These are phyloP conservation scores for Ceriops zippeliana DNA, from an alignment of 345 rosid species.

Conservation along the genomic window DNA sequence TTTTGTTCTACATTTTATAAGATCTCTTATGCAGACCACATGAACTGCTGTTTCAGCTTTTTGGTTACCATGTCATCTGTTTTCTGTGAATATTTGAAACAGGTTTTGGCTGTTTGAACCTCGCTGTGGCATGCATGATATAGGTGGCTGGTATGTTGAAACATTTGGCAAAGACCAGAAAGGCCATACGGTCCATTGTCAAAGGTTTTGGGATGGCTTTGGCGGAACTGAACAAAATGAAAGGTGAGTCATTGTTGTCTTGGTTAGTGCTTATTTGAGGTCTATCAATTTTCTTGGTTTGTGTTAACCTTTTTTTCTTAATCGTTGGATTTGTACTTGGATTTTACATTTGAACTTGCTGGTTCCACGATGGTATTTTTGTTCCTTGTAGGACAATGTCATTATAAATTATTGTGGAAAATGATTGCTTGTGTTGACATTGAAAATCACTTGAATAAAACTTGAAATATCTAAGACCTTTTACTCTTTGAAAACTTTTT, in stretches of 20 bases:
- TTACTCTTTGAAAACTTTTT: too few relatives aligned
- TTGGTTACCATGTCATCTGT: not conserved
- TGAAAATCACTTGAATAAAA: too few relatives aligned
- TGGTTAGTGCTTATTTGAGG: conserved; percentile 3
- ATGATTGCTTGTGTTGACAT: too few relatives aligned
- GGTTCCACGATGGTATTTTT: too few relatives aligned
- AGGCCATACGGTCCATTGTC: conserved; percentile 57
- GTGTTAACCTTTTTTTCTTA: too few relatives aligned
- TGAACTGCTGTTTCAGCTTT: not conserved
- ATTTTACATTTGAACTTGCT: too few relatives aligned
- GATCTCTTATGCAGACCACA: not conserved
- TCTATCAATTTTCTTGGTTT: not conserved
- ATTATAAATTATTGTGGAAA: too few relatives aligned
- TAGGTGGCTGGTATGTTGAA: conserved; percentile 97
- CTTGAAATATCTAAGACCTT: too few relatives aligned
- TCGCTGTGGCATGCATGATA: conserved; percentile 80
- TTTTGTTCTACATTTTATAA: not conserved
- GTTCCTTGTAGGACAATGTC: too few relatives aligned
- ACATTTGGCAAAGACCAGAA: conserved; percentile 81
- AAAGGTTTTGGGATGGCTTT: conserved; percentile 76
- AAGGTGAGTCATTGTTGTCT: conserved; percentile 46
- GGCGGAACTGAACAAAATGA: conserved; percentile 47
- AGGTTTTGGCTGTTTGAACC: conserved; percentile 98
- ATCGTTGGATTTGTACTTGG: too few relatives aligned
- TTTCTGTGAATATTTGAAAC: conserved; percentile 23